Percentiles rank a stretch among this genome's conserved stretches.
Conservation (phyloP, 805 yeast species). For the Candida orba region DNA sequence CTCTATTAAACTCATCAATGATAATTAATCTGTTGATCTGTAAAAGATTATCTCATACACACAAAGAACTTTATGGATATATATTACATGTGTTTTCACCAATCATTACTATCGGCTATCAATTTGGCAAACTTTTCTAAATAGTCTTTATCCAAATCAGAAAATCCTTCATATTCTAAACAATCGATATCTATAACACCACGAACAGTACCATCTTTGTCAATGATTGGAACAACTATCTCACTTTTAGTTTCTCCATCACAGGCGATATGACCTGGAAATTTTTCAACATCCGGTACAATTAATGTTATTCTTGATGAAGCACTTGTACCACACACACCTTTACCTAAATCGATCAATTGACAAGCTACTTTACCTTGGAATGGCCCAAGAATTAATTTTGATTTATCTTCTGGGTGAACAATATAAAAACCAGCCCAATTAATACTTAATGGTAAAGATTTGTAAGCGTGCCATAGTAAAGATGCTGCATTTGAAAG, state of each 20-base stretch:
- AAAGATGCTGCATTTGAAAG: slow-evolving; percentile 80
- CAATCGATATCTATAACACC: slow-evolving; percentile 92
- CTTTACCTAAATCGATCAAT: slow-evolving; percentile 64
- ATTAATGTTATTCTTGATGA: slow-evolving; percentile 50
- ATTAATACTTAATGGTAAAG: slow-evolving; percentile 53
- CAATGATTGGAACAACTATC: slow-evolving; percentile 78
- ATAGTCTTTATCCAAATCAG: slow-evolving; percentile 46
- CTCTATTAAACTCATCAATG: no score
- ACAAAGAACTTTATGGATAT: neutral
- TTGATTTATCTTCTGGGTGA: slow-evolving; percentile 25
- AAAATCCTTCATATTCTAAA: slow-evolving; percentile 56
- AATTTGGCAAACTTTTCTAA: slow-evolving; percentile 52
- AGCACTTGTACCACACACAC: slow-evolving; percentile 92
- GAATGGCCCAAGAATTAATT: slow-evolving; percentile 81
- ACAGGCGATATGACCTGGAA: slow-evolving; percentile 94
- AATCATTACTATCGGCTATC: slow-evolving; percentile 49
- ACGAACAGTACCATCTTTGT: slow-evolving; percentile 32
- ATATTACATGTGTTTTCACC: slow-evolving; percentile 22
- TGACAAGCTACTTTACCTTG: slow-evolving; percentile 98
- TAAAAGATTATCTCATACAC: no score
- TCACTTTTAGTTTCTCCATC: slow-evolving; percentile 94
- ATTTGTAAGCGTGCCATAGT: slow-evolving; percentile 80
- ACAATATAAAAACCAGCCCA: slow-evolving; percentile 91
- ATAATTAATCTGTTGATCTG: no score
- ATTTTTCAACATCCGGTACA: slow-evolving; percentile 68